phyloP scores from a whole-genome alignment of 371 early-diverging fungal species.

The Basidiobolus meristosporus region DNA sequence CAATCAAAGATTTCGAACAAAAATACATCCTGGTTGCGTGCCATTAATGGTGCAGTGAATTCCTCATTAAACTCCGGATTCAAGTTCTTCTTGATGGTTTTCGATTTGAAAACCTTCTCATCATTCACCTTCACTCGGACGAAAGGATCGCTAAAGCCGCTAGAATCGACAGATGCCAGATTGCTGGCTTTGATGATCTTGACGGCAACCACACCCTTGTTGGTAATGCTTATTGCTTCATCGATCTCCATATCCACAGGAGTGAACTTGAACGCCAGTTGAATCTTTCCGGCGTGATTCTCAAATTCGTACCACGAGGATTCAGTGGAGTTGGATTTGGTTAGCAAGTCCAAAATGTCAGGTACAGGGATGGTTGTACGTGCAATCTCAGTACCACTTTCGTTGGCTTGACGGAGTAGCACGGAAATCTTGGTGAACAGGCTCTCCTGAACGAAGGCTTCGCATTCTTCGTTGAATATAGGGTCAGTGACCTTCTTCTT shows the following conservation, averaged over 20 bases:
- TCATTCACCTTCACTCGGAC: conserved; percentile 51
- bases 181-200: neutral
- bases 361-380: too few relatives aligned
- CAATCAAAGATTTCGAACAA: conserved; percentile 56
- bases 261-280: conserved; percentile 19
- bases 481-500: too few relatives aligned
- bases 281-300: conserved; percentile 17
- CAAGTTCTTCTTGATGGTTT: conserved; percentile 51
- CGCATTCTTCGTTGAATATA: too few relatives aligned
- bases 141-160: conserved; percentile 70
- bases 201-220: conserved; percentile 4
- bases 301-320: too few relatives aligned
- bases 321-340: too few relatives aligned
- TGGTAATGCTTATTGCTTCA: conserved; percentile 20
- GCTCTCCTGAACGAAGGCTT: too few relatives aligned
- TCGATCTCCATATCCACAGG: conserved; percentile 15
- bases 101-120: conserved; percentile 56
- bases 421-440: too few relatives aligned
- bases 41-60: conserved; percentile 29
- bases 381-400: too few relatives aligned
- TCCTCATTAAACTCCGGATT: conserved; percentile 73
- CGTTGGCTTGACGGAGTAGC: too few relatives aligned
- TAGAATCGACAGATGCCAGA: conserved; percentile 8
- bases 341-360: too few relatives aligned
- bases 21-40: neutral